Percentiles rank a stretch among this genome's conserved stretches.
Evolutionary conservation across 768 basidiomycete species (phyloP).

Genomic region (Termitomyces sp.): DNA sequence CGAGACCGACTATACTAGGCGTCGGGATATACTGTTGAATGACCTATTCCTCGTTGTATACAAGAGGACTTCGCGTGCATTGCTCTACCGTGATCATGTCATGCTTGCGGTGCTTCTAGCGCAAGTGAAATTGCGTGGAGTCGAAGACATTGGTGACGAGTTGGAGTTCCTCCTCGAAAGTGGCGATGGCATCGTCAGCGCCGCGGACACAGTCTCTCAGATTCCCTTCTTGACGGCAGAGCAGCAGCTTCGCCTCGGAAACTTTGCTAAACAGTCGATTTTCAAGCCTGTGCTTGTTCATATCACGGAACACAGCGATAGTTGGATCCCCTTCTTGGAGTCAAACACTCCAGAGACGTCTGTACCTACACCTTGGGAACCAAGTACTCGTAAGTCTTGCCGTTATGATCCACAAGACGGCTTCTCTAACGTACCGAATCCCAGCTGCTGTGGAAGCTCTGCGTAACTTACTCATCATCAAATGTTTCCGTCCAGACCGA

Average conservation of each 20-base stretch:
- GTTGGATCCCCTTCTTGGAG: slow-evolving; percentile 70
- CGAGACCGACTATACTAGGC: slow-evolving; percentile 63
- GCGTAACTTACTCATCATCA: slow-evolving; percentile 72
- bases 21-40: slow-evolving; percentile 75
- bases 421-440: slow-evolving; percentile 8
- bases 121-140: slow-evolving; percentile 78
- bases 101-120: slow-evolving; percentile 88
- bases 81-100: slow-evolving; percentile 86
- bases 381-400: slow-evolving; percentile 60
- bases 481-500: slow-evolving; percentile 91
- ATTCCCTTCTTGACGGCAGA: slow-evolving; percentile 56
- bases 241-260: slow-evolving; percentile 62
- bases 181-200: slow-evolving; percentile 54
- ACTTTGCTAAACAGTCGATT: slow-evolving; percentile 62
- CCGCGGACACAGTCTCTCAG: slow-evolving; percentile 25
- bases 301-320: slow-evolving; percentile 51
- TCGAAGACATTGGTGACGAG: slow-evolving; percentile 79
- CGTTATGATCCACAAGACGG: neutral
- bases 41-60: slow-evolving; percentile 90
- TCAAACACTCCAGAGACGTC: slow-evolving; percentile 58
- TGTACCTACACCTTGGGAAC: slow-evolving; percentile 78
- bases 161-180: slow-evolving; percentile 91
- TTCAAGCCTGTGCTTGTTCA: slow-evolving; percentile 74
- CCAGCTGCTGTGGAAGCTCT: slow-evolving; percentile 70
- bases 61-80: slow-evolving; percentile 82